Evolutionary conservation across 495 filamentous ascomycete genomes (phyloP).

Genomic region (Neurospora sp.): DNA sequence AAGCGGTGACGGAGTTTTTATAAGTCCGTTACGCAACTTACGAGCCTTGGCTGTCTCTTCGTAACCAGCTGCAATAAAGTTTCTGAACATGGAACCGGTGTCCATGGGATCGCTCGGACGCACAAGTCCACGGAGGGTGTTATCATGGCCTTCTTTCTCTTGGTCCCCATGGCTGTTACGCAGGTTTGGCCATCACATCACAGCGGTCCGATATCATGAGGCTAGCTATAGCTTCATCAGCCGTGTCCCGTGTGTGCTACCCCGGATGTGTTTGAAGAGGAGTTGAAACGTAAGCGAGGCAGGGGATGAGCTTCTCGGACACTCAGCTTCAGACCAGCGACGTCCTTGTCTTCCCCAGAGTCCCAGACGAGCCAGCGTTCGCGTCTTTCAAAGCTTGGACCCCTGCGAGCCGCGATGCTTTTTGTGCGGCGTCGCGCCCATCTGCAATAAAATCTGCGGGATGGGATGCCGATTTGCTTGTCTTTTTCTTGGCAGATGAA

Average conservation of each 20-base stretch:
- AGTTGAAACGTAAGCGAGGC: neutral
- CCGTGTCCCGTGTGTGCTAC: neutral
- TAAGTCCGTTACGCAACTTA: no score
- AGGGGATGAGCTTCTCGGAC: neutral
- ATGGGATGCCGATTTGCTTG: neutral
- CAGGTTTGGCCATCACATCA: neutral
- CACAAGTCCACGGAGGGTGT: neutral
- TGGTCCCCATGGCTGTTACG: neutral
- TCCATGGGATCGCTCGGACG: neutral
- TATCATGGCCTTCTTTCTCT: neutral
- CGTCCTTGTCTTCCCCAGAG: neutral
- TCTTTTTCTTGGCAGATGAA: neutral
- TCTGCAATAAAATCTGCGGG: neutral
- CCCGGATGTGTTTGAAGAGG: neutral
- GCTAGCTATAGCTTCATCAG: neutral
- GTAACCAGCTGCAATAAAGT: no score
- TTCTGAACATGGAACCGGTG: no score
- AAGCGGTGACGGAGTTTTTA: neutral
- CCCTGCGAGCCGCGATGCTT: neutral
- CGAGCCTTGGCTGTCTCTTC: no score
- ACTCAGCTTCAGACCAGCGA: neutral
- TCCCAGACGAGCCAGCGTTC: neutral
- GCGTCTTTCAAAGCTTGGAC: neutral
- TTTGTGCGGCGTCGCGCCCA: neutral
- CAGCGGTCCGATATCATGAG: neutral